Evolutionary conservation across 306 rosid species (phyloP).

Genomic region (Pueraria montana): DNA sequence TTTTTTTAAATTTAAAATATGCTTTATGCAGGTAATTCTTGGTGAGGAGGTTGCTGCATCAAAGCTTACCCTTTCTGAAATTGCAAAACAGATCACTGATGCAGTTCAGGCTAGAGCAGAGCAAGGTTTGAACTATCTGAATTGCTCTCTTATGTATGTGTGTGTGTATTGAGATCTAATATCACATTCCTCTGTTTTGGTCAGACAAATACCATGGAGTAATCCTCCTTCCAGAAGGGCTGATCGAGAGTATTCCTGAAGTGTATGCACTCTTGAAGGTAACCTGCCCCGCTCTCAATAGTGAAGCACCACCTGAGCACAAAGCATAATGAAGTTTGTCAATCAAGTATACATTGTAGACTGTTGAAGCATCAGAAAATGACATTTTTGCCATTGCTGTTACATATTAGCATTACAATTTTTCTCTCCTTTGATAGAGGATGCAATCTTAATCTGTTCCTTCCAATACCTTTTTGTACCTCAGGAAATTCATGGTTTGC

Average conservation of each 20-base stretch:
- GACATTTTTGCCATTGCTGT: conserved; percentile 6
- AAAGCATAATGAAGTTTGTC: neutral
- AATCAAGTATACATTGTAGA: neutral
- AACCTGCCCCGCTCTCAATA: neutral
- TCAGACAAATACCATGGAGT: conserved; percentile 97
- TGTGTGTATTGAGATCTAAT: conserved; percentile 24
- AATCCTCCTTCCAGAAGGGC: conserved; percentile 93
- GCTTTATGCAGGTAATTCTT: conserved; percentile 79
- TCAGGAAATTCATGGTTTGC: conserved; percentile 95
- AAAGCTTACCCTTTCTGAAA: conserved; percentile 91
- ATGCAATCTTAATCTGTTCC: conserved; percentile 1
- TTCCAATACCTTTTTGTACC: conserved; percentile 40
- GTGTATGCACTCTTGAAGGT: conserved; percentile 97
- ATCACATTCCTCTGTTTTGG: conserved; percentile 44
- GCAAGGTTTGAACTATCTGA: conserved; percentile 71
- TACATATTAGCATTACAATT: conserved; percentile 2
- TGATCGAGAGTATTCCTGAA: conserved; percentile 99
- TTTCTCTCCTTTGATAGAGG: neutral
- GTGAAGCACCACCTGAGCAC: neutral
- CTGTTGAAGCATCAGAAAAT: conserved; percentile 38
- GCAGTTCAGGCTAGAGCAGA: conserved; percentile 94
- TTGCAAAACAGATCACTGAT: conserved; percentile 85
- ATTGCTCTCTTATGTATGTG: neutral
- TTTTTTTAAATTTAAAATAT: too few species aligned
- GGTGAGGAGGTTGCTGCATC: conserved; percentile 99